phyloP scores from a whole-genome alignment of 2,329 filamentous ascomycete species.

The Microdochium nivale region DNA sequence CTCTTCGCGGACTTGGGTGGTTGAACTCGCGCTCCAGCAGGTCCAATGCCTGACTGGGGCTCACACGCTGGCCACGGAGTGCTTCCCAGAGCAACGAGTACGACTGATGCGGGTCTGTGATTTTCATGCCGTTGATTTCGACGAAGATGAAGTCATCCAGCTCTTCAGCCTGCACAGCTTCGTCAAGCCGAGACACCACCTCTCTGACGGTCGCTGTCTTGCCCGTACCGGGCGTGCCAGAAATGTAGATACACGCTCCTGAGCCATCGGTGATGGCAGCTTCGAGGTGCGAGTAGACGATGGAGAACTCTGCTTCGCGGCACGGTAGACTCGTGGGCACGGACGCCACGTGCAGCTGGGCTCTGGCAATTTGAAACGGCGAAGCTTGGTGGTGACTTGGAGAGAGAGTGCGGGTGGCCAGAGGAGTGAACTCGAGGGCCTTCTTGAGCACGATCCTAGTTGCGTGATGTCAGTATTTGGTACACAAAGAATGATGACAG shows the following conservation, averaged over 20 bases:
- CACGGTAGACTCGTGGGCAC: conserved; percentile 86
- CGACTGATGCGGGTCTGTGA: conserved; percentile 93
- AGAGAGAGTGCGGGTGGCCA: conserved; percentile 81
- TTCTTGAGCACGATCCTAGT: conserved; percentile 66
- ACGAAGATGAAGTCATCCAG: conserved; percentile 98
- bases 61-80: conserved; percentile 85
- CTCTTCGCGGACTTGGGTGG: conserved; percentile 78
- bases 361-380: conserved; percentile 85
- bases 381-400: conserved; percentile 68
- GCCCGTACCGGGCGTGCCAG: conserved; percentile 93
- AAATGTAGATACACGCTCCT: conserved; percentile 97
- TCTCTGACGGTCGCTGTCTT: conserved; percentile 97
- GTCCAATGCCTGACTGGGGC: conserved; percentile 82
- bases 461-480: conserved; percentile 24
- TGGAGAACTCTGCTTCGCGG: conserved; percentile 81
- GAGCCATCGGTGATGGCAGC: conserved; percentile 89
- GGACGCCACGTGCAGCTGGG: conserved; percentile 83
- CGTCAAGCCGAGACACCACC: conserved; percentile 81
- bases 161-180: conserved; percentile 81
- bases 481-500: conserved; percentile 50
- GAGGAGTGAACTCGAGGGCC: conserved; percentile 85
- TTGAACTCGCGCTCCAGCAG: conserved; percentile 89
- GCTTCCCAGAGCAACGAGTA: conserved; percentile 96
- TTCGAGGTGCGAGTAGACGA: conserved; percentile 89
- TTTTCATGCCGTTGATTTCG: conserved; percentile 99